Base-by-base conservation (phyloP, 441 rosid genomes). In the Aquilaria agallochum region DNA sequence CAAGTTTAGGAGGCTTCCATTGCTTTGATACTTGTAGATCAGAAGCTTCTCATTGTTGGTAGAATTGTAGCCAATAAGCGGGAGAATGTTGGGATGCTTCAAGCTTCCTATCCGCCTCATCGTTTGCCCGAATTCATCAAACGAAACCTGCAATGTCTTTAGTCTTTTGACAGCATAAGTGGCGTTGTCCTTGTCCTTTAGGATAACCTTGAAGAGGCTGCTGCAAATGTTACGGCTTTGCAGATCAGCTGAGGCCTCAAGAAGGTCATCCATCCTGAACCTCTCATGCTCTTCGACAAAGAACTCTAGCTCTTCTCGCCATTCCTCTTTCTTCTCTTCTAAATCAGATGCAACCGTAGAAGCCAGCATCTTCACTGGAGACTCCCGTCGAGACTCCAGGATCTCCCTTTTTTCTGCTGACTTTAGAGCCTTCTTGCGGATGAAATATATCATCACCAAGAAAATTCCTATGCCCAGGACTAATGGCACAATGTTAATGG, bases 191-290 rank as follows among this genome's bases (percentile, higher is more conserved):
- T 72, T 72, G 42, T 20, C 20, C 20, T 20, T 20, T n/a, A 86
- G 76, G 32, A 36, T 62, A 50, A 86, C 86, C 76, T 69, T 76
- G 74, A 74, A 81, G 32, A 81, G 85, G 80, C 85, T 81, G 73
- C 81, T 78, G 58, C 74, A 66, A 31, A 65, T 36, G 40, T 63
- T 72, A 56, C 81, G 84, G 68, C 58, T 73, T 58, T 53, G 60
- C 40, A 83, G 59, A 60, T 86, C 80, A 15, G 92, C 92, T 5
- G 84, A 71, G 12, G 89, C 84, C 58, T 80, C 84, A 11, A 86
- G 66, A 46, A 86, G 89, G 30, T 83, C 89, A 2, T 76, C 83
- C 64, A 81, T 59, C 54, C 66, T 63, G 64, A 86, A 83, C 47
- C 76, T 73, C 53, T 80, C 87, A 1, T 64, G 27, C 59, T 83